These are phyloP conservation scores for Tricholomella constricta DNA, from an alignment of 768 basidiomycete genomes.

Conservation along the genomic window DNA sequence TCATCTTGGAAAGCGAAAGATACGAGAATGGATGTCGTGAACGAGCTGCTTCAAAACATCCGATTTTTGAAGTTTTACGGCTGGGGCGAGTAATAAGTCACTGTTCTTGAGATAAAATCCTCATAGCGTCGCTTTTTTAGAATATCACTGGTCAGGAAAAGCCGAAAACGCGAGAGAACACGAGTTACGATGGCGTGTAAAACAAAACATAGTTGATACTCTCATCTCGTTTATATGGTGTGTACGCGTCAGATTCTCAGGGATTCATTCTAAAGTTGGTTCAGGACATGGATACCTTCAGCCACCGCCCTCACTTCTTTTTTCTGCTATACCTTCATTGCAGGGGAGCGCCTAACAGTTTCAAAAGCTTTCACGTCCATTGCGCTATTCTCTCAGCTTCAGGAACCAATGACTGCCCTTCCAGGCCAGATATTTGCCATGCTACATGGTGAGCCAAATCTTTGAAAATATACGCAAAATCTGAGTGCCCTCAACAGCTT, in stretches of 20 bases:
- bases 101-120: background rate
- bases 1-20: conserved; percentile 67
- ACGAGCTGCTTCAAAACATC: conserved; percentile 76
- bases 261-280: conserved; percentile 1
- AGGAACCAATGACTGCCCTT: conserved; percentile 64
- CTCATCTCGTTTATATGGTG: conserved; percentile 72
- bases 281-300: conserved; percentile 75
- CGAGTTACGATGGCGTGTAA: conserved; percentile 70
- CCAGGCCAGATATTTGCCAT: conserved; percentile 67
- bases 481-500: conserved; percentile 41
- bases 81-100: conserved; percentile 51
- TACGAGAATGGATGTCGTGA: conserved; percentile 66
- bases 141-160: conserved; percentile 60
- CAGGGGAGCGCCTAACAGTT: conserved; percentile 66
- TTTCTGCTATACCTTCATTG: conserved; percentile 67
- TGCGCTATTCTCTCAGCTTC: conserved; percentile 72
- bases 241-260: conserved; percentile 14
- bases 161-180: conserved; percentile 54
- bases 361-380: conserved; percentile 82
- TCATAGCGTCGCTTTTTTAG: conserved; percentile 27
- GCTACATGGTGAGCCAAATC: conserved; percentile 48
- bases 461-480: background rate
- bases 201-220: conserved; percentile 60
- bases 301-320: conserved; percentile 66
- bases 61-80: conserved; percentile 76